Percentiles rank a stretch among this genome's conserved stretches.
These are phyloP conservation scores for Blastobotrys buckinghamii DNA, from an alignment of 1,139 yeast genomes.

Conservation along the genomic window DNA sequence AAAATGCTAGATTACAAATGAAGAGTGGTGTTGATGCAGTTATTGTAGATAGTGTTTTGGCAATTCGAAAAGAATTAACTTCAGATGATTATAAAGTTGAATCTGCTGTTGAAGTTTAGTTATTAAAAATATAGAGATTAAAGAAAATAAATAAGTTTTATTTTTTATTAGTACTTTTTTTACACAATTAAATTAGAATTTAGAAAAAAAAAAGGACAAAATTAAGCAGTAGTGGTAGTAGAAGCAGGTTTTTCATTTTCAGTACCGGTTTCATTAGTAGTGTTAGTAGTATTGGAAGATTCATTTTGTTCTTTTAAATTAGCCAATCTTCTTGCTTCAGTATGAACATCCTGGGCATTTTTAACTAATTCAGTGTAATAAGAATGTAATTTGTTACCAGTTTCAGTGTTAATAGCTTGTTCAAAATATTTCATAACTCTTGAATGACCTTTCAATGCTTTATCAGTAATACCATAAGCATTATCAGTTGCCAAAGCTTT, in stretches of 20 bases:
- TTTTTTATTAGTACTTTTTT: neutral
- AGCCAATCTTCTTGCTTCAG: constrained; percentile 66
- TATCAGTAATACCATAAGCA: constrained; percentile 37
- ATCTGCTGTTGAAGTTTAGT: no score
- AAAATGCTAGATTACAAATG: constrained; percentile 79
- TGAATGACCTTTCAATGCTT: constrained; percentile 32
- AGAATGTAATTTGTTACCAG: constrained; percentile 47
- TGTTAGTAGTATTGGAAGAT: neutral
- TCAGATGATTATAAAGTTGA: no score
- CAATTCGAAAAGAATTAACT: constrained; percentile 75
- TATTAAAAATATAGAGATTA: neutral
- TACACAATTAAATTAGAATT: neutral
- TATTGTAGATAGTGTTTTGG: constrained; percentile 90
- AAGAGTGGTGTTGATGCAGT: constrained; percentile 97
- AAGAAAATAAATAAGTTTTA: neutral
- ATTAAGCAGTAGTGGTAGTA: neutral
- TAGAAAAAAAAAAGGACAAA: no score
- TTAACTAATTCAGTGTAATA: constrained; percentile 49
- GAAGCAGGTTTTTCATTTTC: neutral
- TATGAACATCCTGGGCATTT: constrained; percentile 61
- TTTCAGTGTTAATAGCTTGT: constrained; percentile 37
- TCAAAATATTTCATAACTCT: constrained; percentile 46
- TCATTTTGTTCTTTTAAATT: constrained; percentile 42
- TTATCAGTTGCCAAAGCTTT: constrained; percentile 43
- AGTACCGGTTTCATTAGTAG: constrained; percentile 11